Percentiles rank a stretch among this genome's conserved stretches.
These are phyloP conservation scores for Hsuehochloa calcarea DNA, from an alignment of 176 grass and related monocot species.

Conservation along the genomic window DNA sequence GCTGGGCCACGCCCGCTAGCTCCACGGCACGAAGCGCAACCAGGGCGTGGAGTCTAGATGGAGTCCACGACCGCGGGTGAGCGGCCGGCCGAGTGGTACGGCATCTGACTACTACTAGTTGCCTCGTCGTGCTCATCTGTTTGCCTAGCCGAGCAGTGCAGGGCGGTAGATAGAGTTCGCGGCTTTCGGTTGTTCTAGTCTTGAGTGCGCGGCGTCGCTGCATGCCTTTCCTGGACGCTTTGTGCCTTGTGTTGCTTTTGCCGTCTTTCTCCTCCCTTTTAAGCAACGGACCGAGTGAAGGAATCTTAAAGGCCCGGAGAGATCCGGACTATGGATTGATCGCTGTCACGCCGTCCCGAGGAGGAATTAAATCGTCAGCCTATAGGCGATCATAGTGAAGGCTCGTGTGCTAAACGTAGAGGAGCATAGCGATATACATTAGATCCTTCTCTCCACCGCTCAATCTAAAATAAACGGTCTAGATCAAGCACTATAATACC, in stretches of 20 bases:
- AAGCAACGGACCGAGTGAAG: conserved; percentile 32
- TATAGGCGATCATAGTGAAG: background rate
- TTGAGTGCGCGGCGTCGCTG: background rate
- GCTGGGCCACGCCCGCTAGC: background rate
- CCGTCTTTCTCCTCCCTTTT: conserved; percentile 16
- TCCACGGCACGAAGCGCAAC: background rate
- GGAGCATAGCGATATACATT: too few species aligned
- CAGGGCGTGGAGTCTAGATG: background rate
- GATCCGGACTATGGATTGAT: background rate
- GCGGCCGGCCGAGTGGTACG: background rate
- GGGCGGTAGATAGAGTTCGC: background rate
- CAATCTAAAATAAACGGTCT: too few species aligned
- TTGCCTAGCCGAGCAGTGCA: background rate
- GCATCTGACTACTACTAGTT: background rate
- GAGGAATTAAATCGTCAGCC: background rate
- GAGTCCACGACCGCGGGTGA: background rate
- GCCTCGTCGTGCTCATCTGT: background rate
- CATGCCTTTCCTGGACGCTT: background rate
- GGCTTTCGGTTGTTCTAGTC: background rate
- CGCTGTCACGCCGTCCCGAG: conserved; percentile 2
- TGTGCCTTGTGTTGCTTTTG: background rate
- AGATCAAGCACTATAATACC: too few species aligned
- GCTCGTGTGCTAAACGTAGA: background rate
- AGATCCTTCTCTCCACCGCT: too few species aligned
- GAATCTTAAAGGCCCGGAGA: background rate